phyloP scores from a whole-genome alignment of 169 alveolate species.

The Plasmodium adleri region DNA sequence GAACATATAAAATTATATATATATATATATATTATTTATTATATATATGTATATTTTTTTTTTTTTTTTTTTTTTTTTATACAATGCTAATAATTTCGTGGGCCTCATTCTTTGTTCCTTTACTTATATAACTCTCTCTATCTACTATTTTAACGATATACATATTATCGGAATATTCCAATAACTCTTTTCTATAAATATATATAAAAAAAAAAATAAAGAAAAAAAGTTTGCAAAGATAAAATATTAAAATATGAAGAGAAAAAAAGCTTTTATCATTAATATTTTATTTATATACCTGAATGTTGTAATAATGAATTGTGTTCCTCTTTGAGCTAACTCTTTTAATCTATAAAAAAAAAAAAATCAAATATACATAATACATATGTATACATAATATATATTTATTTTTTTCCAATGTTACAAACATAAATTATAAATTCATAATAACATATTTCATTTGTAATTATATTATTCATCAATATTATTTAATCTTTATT shows the following conservation, averaged over 20 bases:
- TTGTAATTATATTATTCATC: background rate
- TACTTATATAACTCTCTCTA: conserved; percentile 63
- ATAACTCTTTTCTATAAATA: conserved; percentile 39
- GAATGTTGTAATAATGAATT: conserved; percentile 73
- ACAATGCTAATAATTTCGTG: conserved; percentile 72
- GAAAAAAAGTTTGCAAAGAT: background rate
- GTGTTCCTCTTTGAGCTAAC: conserved; percentile 66
- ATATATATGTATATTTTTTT: background rate
- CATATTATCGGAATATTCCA: conserved; percentile 73
- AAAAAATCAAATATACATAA: background rate
- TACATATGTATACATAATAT: background rate
- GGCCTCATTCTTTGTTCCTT: conserved; percentile 72
- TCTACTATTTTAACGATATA: conserved; percentile 64
- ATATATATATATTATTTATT: background rate
- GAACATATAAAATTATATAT: background rate
- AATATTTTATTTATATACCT: conserved; percentile 30
- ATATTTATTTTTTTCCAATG: background rate
- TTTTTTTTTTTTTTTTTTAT: background rate
- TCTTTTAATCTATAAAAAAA: conserved; percentile 52
- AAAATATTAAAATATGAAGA: background rate
- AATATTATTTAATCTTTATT: background rate
- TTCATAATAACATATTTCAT: no score
- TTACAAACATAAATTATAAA: no score
- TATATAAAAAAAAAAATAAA: conserved; percentile 21
- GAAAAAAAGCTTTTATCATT: background rate